Conservation (phyloP, 305 asterid genomes). For the Fraxinus dipetala region DNA sequence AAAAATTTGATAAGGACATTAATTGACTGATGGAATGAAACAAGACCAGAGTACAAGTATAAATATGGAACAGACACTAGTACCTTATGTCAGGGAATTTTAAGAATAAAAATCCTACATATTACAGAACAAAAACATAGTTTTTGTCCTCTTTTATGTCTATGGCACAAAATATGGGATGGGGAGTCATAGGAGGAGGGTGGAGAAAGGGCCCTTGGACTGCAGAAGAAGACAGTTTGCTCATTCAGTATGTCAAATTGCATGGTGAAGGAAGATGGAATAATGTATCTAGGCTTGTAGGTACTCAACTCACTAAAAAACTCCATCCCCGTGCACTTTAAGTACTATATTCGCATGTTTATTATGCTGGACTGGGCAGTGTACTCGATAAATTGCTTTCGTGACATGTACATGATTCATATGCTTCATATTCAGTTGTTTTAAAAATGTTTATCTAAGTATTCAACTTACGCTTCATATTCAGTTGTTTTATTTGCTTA, state of each 20-base stretch:
- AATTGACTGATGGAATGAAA: constrained; percentile 32
- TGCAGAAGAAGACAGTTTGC: constrained; percentile 70
- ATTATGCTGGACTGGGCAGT: neutral
- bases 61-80: constrained; percentile 43
- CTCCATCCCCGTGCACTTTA: neutral
- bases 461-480: neutral
- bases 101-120: constrained; percentile 26
- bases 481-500: neutral
- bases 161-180: constrained; percentile 44
- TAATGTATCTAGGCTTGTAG: constrained; percentile 69
- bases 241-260: constrained; percentile 61
- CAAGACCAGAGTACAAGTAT: constrained; percentile 37
- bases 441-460: neutral
- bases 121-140: constrained; percentile 7
- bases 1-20: constrained; percentile 46
- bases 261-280: constrained; percentile 95
- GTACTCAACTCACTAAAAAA: constrained; percentile 25
- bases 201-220: constrained; percentile 99
- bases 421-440: neutral
- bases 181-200: constrained; percentile 54
- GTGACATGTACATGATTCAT: neutral
- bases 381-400: neutral
- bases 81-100: constrained; percentile 53
- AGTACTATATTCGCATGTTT: neutral
- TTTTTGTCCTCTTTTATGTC: constrained; percentile 26